Conservation (phyloP, 2,329 filamentous ascomycete genomes). For the Fonsecaea monophora region DNA sequence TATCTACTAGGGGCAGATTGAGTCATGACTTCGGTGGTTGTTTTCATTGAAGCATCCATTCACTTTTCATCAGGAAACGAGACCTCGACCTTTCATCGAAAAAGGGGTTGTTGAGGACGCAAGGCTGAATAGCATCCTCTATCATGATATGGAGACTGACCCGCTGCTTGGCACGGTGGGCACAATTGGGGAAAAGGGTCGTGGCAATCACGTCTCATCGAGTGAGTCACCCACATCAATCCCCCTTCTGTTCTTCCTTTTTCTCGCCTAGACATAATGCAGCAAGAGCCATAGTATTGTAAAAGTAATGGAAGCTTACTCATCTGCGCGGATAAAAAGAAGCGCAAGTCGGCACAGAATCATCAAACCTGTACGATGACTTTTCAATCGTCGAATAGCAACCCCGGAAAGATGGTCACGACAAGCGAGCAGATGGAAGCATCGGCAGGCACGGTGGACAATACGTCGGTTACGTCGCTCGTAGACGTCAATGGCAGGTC, state of each 20-base stretch:
- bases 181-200: background rate
- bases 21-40: no score
- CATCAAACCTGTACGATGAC: background rate
- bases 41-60: no score
- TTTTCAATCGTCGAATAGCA: background rate
- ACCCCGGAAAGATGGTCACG: background rate
- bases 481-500: conserved; percentile 5
- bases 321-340: background rate
- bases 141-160: background rate
- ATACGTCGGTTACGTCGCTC: conserved; percentile 30
- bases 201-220: background rate
- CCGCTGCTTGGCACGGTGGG: background rate
- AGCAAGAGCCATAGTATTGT: background rate
- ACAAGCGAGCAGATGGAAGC: conserved; percentile 15
- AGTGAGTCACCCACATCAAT: background rate
- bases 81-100: no score
- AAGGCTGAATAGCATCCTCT: background rate
- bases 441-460: conserved; percentile 15
- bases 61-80: no score
- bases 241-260: background rate
- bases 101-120: background rate
- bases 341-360: background rate
- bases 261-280: background rate
- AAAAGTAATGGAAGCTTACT: background rate
- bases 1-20: no score